phyloP scores from a whole-genome alignment of 2,329 filamentous ascomycete species.

The Chaetoscypha palmicola region DNA sequence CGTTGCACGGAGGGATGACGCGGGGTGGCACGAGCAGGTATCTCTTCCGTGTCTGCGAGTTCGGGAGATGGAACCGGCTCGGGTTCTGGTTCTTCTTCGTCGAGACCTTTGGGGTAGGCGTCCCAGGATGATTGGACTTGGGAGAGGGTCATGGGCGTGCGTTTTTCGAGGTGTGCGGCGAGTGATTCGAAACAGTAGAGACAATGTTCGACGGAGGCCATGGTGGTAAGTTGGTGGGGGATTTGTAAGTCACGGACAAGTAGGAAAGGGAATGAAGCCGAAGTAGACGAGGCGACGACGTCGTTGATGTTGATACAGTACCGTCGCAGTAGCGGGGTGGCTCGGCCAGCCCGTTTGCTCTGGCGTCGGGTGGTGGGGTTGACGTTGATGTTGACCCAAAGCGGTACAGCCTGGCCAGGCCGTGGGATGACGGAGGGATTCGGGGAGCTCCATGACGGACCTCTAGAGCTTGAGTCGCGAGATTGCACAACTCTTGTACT shows the following conservation, averaged over 20 bases:
- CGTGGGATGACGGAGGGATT: too few relatives aligned
- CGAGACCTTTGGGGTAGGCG: conserved; percentile 32
- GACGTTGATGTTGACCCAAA: neutral
- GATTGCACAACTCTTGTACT: too few relatives aligned
- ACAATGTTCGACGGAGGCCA: conserved; percentile 84
- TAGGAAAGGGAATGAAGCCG: neutral
- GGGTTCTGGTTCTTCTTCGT: conserved; percentile 15
- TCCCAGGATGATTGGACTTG: conserved; percentile 62
- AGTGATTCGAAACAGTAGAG: conserved; percentile 90
- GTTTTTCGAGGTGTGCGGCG: conserved; percentile 64
- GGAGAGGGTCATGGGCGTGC: conserved; percentile 58
- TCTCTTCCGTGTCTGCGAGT: neutral
- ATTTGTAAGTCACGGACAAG: neutral
- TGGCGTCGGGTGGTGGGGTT: neutral
- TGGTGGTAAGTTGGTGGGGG: conserved; percentile 33
- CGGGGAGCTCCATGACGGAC: too few relatives aligned
- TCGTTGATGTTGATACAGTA: too few relatives aligned
- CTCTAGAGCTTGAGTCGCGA: too few relatives aligned
- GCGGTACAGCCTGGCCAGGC: too few relatives aligned
- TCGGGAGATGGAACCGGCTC: conserved; percentile 1
- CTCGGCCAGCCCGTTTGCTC: neutral
- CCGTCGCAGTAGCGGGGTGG: conserved; percentile 3
- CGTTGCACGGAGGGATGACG: conserved; percentile 17
- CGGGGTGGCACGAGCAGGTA: neutral
- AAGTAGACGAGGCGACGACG: too few relatives aligned